Conservation (phyloP, 1,284 basidiomycete genomes). For the Rhodotorula sp. region DNA sequence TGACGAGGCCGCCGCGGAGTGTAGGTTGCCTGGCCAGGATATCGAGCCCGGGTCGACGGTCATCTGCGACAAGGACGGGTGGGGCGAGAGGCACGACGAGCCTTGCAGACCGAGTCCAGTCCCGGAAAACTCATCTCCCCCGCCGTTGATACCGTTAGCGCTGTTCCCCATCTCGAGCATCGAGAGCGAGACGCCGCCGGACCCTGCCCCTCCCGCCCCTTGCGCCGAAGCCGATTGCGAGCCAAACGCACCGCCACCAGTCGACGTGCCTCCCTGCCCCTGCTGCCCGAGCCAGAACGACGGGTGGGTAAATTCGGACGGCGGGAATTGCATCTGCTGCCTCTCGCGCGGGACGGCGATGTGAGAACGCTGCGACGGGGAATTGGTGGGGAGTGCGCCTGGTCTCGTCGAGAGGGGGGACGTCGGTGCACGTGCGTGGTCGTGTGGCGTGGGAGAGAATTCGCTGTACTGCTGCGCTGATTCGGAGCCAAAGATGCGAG, state of each 20-base stretch:
- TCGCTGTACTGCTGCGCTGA: too few relatives aligned
- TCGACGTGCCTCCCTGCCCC: neutral
- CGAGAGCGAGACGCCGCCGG: constrained; percentile 4
- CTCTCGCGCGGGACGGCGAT: neutral
- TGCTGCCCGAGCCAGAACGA: neutral
- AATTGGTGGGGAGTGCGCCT: neutral
- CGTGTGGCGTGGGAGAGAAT: too few relatives aligned
- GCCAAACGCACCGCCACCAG: neutral
- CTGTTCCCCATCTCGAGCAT: constrained; percentile 2
- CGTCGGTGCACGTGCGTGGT: too few relatives aligned
- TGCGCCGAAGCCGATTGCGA: neutral
- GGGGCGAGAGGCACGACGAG: too few relatives aligned
- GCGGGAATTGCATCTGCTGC: neutral
- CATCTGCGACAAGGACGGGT: too few relatives aligned
- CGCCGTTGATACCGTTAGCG: too few relatives aligned
- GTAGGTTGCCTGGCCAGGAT: neutral
- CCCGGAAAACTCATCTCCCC: too few relatives aligned
- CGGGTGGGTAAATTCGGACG: neutral
- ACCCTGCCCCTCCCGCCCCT: neutral
- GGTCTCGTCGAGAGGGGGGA: too few relatives aligned
- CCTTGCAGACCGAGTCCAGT: too few relatives aligned
- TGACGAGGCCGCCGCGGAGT: neutral
- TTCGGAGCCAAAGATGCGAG: too few relatives aligned
- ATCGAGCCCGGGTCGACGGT: too few relatives aligned
- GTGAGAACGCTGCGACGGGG: neutral